Percentiles rank a stretch among this genome's conserved stretches.
Conservation (phyloP, 306 rosid genomes). For the Betula pendula region DNA sequence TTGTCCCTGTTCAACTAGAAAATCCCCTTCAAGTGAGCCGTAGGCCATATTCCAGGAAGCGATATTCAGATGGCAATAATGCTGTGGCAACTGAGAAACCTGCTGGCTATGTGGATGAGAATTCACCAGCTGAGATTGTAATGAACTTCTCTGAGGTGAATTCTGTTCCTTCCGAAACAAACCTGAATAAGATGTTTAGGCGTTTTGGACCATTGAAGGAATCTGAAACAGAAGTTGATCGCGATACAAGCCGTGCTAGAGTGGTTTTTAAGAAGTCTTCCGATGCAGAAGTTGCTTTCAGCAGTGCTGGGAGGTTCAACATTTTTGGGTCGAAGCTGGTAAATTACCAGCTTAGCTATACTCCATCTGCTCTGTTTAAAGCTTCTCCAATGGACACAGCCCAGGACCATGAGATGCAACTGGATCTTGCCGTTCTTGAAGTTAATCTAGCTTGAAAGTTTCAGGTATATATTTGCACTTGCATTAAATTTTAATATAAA, state of each 20-base stretch:
- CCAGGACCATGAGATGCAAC: conserved; percentile 84
- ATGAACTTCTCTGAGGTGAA: conserved; percentile 87
- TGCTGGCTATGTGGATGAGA: conserved; percentile 64
- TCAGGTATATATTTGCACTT: conserved; percentile 40
- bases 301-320: conserved; percentile 85
- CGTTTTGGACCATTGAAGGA: conserved; percentile 91
- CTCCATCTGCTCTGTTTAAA: conserved; percentile 68
- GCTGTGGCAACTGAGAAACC: conserved; percentile 56
- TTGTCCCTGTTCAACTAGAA: conserved; percentile 45
- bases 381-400: conserved; percentile 56
- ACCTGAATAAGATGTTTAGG: conserved; percentile 80
- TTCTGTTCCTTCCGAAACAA: conserved; percentile 77
- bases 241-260: conserved; percentile 84
- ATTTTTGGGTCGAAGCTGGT: conserved; percentile 79
- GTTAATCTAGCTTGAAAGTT: conserved; percentile 51
- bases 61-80: conserved; percentile 40
- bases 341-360: conserved; percentile 80
- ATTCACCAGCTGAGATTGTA: conserved; percentile 81
- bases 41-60: conserved; percentile 74
- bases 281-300: conserved; percentile 86
- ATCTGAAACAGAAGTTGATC: conserved; percentile 90
- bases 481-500: conserved; percentile 7
- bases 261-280: conserved; percentile 77
- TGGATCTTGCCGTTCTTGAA: conserved; percentile 70
- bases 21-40: conserved; percentile 63